Base-by-base conservation (phyloP, 2,329 filamentous ascomycete genomes). In the Tolypocladium paradoxum region DNA sequence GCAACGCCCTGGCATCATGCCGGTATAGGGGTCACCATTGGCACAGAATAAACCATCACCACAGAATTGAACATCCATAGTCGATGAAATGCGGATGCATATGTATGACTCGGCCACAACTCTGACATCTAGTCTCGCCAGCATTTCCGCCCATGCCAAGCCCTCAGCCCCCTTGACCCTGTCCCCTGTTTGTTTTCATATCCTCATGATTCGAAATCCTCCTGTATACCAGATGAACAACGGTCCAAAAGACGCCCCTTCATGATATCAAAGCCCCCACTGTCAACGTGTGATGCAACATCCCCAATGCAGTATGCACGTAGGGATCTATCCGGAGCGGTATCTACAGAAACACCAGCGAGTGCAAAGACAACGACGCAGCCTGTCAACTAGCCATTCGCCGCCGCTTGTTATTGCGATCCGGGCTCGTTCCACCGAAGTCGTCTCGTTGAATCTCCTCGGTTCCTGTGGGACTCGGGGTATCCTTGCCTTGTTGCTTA, bases 381-480 rank as follows among this genome's bases (percentile, higher is more conserved):
- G 18, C 6, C 33, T 7, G 8, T 2, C 31, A 16, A 3, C 62
- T 55, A 70, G 29, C 59, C 40, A 72, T 56, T 8, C 73, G 69
- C 33, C 73, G 65, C 27, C 72, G 64, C 63, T 75, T 75, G 14
- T 57, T 59, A 33, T 64, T 65, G 31, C 62, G 62, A 48, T 58
- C 57, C 0, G 64, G 60, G 27, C 58, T 65, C 16, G 58, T 56
- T 35, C 61, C 24, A 2, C 58, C 62, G 20, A 75, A 50, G 24
- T 77, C 76, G 9, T 73, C 67, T 12, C 74, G 68, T 18, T 62
- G 60, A 22, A 79, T 76, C 62, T 80, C 77, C 58, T 81, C 77
- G 1, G 76, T 79, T 2, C 68, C 71, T 1, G 71, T 70, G 12
- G 75, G 69, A 55, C 76, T 79, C 3, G 74, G 71, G 11, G 71